Percentiles rank a stretch among this genome's conserved stretches.
Evolutionary conservation across 345 rosid species (phyloP).

Genomic region (Rhodamnia argentea): DNA sequence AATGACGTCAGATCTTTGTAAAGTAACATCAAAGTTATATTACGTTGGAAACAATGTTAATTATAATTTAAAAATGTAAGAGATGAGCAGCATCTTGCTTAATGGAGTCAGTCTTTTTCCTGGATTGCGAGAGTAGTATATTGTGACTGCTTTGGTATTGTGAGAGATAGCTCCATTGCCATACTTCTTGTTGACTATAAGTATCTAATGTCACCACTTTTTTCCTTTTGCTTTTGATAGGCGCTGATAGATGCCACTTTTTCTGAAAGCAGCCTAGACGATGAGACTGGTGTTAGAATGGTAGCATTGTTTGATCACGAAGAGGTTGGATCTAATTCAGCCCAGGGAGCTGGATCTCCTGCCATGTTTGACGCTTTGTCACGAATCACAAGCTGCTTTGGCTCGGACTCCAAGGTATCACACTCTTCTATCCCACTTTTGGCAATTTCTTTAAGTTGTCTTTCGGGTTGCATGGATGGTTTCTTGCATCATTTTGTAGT

Average conservation of each 20-base stretch:
- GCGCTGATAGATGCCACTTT: conserved; percentile 76
- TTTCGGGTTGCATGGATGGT: not conserved
- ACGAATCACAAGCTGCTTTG: conserved; percentile 65
- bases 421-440: not conserved
- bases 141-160: not conserved
- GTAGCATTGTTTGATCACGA: conserved; percentile 97
- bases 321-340: conserved; percentile 92
- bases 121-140: not conserved
- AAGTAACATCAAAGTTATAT: not conserved
- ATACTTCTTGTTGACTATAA: not conserved
- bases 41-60: not conserved
- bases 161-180: not conserved
- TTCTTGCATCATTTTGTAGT: not conserved
- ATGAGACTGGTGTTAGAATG: conserved; percentile 84
- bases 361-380: conserved; percentile 90
- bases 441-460: not conserved
- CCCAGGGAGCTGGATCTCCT: conserved; percentile 98
- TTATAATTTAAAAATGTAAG: not conserved
- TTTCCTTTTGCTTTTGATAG: conserved; percentile 12
- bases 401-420: conserved; percentile 59
- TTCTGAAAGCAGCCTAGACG: conserved; percentile 51
- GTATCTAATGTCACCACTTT: not conserved
- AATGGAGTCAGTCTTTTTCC: not conserved
- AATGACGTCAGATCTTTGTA: not conserved
- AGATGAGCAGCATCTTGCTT: not conserved